phyloP scores from a whole-genome alignment of 148 eudicot genomes.

The Linanthus parryae region DNA sequence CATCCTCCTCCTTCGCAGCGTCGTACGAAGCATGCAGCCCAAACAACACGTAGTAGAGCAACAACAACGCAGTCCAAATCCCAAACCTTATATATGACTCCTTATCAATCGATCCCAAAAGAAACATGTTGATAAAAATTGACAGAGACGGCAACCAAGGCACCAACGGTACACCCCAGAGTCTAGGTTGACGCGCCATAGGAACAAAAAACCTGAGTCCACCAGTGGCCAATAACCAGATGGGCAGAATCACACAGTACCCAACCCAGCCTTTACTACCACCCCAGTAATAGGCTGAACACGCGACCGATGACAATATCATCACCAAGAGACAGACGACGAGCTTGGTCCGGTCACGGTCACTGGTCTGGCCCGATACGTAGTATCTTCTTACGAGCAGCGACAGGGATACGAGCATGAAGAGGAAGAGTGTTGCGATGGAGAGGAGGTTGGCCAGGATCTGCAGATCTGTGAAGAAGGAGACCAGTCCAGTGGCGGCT shows the following conservation, averaged over 20 bases:
- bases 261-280: constrained; percentile 30
- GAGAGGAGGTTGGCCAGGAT: constrained; percentile 46
- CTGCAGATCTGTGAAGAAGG: constrained; percentile 44
- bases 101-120: constrained; percentile 55
- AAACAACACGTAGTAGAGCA: constrained; percentile 47
- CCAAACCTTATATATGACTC: constrained; percentile 43
- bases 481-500: constrained; percentile 32
- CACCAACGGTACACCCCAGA: constrained; percentile 56
- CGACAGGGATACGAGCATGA: constrained; percentile 47
- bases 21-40: constrained; percentile 73
- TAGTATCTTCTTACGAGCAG: constrained; percentile 54
- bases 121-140: constrained; percentile 53
- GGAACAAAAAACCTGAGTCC: constrained; percentile 34
- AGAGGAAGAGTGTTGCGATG: constrained; percentile 47
- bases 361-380: constrained; percentile 28
- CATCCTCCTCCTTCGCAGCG: constrained; percentile 30
- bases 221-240: constrained; percentile 39
- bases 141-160: constrained; percentile 72
- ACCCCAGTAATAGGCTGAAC: constrained; percentile 37
- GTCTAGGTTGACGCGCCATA: constrained; percentile 42
- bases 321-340: constrained; percentile 22
- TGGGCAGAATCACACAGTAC: constrained; percentile 33
- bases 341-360: constrained; percentile 28
- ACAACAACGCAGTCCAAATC: constrained; percentile 36
- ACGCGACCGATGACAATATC: constrained; percentile 28